Conservation (phyloP, 2,329 filamentous ascomycete species). For the Penicillium sp. region DNA sequence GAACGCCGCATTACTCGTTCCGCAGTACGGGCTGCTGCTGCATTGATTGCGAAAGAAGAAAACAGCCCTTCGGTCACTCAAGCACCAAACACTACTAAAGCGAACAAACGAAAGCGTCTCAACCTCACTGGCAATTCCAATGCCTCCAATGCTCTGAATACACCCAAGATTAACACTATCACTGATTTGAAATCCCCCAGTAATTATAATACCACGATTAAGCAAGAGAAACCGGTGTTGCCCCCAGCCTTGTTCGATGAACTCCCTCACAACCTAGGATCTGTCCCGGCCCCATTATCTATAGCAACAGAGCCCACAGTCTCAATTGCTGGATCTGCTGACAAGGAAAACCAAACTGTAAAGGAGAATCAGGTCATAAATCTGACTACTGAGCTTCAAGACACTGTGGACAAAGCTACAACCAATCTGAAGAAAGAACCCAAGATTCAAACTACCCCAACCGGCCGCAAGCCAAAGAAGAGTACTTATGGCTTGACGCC, state of each 20-base stretch:
- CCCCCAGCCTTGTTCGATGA: constrained; percentile 36
- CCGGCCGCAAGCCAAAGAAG: constrained; percentile 19
- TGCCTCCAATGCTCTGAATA: not conserved
- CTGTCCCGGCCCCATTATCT: constrained; percentile 16
- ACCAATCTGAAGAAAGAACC: constrained; percentile 9
- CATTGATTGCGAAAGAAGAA: constrained; percentile 11
- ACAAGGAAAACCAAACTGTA: constrained; percentile 12
- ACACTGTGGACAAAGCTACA: constrained; percentile 22
- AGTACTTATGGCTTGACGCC: constrained; percentile 55
- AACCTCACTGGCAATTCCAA: not conserved
- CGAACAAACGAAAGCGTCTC: not conserved
- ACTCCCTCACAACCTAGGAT: constrained; percentile 59
- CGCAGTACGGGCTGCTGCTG: constrained; percentile 25
- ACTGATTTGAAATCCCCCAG: not conserved
- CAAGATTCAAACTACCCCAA: constrained; percentile 2
- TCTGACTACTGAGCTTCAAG: constrained; percentile 15
- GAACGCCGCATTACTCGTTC: constrained; percentile 31
- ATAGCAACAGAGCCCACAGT: not conserved
- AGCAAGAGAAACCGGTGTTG: constrained; percentile 9
- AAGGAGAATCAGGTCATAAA: constrained; percentile 9
- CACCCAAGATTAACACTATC: not conserved
- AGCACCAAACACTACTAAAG: not conserved
- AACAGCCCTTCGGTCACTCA: constrained; percentile 3
- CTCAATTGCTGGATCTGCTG: not conserved
- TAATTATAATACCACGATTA: not conserved